Conservation (phyloP, 805 yeast species). For the Yamadazyma kitorensis region DNA sequence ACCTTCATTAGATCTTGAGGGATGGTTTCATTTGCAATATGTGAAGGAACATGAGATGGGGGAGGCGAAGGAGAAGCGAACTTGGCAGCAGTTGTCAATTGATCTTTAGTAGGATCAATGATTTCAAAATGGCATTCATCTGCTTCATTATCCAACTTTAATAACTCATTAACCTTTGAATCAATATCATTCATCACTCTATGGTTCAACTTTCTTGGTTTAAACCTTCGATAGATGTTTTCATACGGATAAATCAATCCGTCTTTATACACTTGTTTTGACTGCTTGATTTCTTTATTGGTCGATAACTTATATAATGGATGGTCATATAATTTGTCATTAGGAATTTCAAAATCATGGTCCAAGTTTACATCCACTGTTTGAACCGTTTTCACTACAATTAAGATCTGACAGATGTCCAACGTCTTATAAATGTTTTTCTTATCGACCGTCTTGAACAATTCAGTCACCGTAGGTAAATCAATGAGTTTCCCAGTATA, state of each 20-base stretch:
- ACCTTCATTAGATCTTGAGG: slow-evolving; percentile 17
- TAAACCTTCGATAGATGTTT: slow-evolving; percentile 65
- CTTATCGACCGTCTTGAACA: slow-evolving; percentile 83
- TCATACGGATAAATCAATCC: slow-evolving; percentile 83
- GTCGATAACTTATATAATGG: slow-evolving; percentile 37
- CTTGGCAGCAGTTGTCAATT: slow-evolving; percentile 18
- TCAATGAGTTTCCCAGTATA: slow-evolving; percentile 87
- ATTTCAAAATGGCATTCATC: slow-evolving; percentile 77
- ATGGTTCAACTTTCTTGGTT: slow-evolving; percentile 67
- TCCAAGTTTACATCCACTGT: slow-evolving; percentile 42
- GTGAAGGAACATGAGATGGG: slow-evolving; percentile 23
- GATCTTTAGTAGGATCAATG: slow-evolving; percentile 51
- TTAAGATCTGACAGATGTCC: slow-evolving; percentile 81
- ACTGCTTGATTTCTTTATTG: slow-evolving; percentile 41
- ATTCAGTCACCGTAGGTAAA: slow-evolving; percentile 83
- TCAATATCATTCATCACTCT: slow-evolving; percentile 77
- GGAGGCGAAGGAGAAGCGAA: slow-evolving; percentile 30
- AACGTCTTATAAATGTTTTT: slow-evolving; percentile 85
- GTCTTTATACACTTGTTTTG: slow-evolving; percentile 55
- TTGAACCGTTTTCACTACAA: slow-evolving; percentile 58
- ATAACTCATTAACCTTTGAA: slow-evolving; percentile 69
- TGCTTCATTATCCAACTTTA: slow-evolving; percentile 77
- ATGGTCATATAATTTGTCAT: slow-evolving; percentile 30
- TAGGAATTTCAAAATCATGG: slow-evolving; percentile 44
- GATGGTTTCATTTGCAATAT: slow-evolving; percentile 29